These are phyloP conservation scores for Effrenium voratum DNA, from an alignment of 73 alveolate genomes.

Conservation along the genomic window DNA sequence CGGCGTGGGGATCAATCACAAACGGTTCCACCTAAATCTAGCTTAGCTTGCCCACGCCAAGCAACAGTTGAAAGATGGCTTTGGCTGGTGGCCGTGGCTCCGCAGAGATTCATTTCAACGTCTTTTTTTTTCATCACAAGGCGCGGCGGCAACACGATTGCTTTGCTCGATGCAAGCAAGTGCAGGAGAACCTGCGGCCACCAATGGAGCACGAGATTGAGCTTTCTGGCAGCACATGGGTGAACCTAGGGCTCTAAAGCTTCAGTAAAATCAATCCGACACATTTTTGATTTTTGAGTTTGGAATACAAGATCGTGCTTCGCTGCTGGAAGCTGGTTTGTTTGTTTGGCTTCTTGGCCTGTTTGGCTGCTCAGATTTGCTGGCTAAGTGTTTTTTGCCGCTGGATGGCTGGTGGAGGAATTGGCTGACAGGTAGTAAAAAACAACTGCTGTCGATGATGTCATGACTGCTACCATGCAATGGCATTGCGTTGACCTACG, in stretches of 20 bases:
- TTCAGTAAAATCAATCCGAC: background rate
- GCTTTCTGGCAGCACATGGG: background rate
- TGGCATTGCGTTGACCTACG: background rate
- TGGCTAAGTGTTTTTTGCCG: background rate
- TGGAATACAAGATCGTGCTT: background rate
- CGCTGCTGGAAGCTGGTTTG: background rate
- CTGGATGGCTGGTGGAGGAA: background rate
- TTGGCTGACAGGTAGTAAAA: background rate
- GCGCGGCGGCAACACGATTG: background rate
- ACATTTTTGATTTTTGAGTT: too few relatives aligned
- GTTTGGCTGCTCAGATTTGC: background rate
- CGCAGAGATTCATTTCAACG: background rate
- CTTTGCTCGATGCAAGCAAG: too few relatives aligned
- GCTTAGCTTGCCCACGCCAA: background rate
- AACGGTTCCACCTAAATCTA: background rate
- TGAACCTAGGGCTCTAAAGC: too few relatives aligned
- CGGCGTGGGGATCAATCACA: background rate
- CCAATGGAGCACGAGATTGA: slow-evolving; percentile 91
- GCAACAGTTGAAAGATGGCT: background rate
- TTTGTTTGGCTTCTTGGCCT: too few relatives aligned
- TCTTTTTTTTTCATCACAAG: background rate
- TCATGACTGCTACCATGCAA: too few relatives aligned
- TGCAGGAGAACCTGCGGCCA: slow-evolving; percentile 73
- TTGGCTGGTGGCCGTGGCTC: too few relatives aligned
- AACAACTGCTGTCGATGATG: background rate